These are phyloP conservation scores for Xylariaceae sp. DNA, from an alignment of 2,329 filamentous ascomycete genomes.

Conservation along the genomic window DNA sequence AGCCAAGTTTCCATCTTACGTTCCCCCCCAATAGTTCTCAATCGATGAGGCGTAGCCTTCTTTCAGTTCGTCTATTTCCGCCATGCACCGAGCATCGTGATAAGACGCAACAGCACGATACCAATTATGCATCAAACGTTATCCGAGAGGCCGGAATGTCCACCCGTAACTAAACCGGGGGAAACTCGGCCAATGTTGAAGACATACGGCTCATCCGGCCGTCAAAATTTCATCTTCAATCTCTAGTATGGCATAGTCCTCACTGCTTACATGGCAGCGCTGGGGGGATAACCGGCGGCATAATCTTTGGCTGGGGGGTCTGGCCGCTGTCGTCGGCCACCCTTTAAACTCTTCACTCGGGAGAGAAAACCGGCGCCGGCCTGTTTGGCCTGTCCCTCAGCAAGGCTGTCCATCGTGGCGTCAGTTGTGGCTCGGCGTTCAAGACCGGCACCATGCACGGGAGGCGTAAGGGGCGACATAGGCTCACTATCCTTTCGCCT, in stretches of 20 bases:
- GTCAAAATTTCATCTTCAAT: neutral
- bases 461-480: conserved; percentile 50
- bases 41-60: neutral
- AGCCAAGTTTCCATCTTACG: conserved; percentile 12
- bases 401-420: conserved; percentile 37
- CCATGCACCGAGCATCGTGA: neutral
- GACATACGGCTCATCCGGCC: neutral
- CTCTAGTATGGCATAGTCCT: neutral
- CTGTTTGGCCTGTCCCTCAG: conserved; percentile 41
- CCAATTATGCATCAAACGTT: conserved; percentile 5
- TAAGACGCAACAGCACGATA: neutral
- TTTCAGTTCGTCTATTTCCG: conserved; percentile 1
- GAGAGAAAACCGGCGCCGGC: conserved; percentile 62
- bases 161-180: neutral
- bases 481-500: conserved; percentile 36
- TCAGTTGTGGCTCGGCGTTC: conserved; percentile 65
- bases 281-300: conserved; percentile 18
- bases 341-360: conserved; percentile 79
- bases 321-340: conserved; percentile 52
- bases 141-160: neutral
- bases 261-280: conserved; percentile 22
- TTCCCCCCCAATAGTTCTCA: conserved; percentile 8
- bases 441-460: conserved; percentile 43
- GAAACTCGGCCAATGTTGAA: neutral
- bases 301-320: conserved; percentile 30